phyloP scores from a whole-genome alignment of 371 early-diverging fungal species.

The Batkoa obscura region DNA sequence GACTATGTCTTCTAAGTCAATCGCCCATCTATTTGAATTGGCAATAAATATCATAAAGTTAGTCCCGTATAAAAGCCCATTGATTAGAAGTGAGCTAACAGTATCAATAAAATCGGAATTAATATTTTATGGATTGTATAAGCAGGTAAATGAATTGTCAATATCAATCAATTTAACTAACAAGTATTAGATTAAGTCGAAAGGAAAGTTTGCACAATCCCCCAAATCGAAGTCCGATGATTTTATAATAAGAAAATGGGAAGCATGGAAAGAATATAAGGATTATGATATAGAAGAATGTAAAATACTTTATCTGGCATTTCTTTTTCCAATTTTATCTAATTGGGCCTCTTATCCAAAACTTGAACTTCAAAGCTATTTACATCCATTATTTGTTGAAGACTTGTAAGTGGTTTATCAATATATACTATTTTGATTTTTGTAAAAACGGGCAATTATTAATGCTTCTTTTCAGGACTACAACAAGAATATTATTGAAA shows the following conservation, averaged over 20 bases:
- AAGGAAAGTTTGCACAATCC: background rate
- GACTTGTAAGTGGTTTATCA: background rate
- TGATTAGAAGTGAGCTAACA: no score
- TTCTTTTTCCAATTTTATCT: background rate
- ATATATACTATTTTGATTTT: background rate
- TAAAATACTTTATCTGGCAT: background rate
- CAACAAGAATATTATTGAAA: no score
- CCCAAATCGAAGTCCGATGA: background rate
- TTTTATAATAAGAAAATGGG: background rate
- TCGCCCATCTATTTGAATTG: no score
- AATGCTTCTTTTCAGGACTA: no score
- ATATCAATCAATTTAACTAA: background rate
- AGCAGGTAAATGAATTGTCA: background rate
- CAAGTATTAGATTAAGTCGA: background rate
- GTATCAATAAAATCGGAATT: no score
- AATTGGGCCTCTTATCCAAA: background rate
- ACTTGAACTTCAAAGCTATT: background rate
- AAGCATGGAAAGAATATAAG: background rate
- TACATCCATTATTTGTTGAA: background rate
- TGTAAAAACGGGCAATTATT: background rate
- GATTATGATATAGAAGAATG: background rate
- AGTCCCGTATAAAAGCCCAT: no score
- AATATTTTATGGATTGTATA: conserved; percentile 1
- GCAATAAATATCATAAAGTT: no score
- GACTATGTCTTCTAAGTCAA: no score